Evolutionary conservation across 2,329 filamentous ascomycete species (phyloP).

Genomic region (Diaporthe ampelina): DNA sequence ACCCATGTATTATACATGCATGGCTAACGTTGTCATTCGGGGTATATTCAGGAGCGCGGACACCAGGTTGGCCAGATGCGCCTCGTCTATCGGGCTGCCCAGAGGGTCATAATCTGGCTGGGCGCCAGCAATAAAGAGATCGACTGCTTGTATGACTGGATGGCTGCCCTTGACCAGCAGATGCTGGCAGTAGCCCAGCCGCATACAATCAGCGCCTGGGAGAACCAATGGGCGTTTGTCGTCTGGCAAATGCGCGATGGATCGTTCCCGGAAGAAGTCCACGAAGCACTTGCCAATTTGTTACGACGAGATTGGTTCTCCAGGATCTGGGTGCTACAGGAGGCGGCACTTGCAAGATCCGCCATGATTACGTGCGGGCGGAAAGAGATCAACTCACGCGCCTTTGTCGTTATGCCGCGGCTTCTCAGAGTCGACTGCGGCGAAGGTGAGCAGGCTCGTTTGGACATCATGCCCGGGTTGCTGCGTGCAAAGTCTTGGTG

Average conservation of each 20-base stretch:
- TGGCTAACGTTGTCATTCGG: too few relatives aligned
- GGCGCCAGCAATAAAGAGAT: not conserved
- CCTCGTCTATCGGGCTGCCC: not conserved
- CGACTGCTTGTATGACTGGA: not conserved
- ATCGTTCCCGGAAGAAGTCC: not conserved
- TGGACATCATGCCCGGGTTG: not conserved
- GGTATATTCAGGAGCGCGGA: constrained; percentile 5
- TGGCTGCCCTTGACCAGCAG: not conserved
- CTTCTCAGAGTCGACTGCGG: not conserved
- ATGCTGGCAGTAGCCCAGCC: not conserved
- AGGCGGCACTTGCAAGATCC: not conserved
- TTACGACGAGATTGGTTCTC: not conserved
- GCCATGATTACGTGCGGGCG: not conserved
- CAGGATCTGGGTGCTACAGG: not conserved
- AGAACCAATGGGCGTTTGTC: not conserved
- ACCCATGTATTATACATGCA: too few relatives aligned
- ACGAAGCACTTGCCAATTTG: not conserved
- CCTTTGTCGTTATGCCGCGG: not conserved
- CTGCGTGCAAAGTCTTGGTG: not conserved
- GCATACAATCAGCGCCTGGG: not conserved
- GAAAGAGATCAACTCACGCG: not conserved
- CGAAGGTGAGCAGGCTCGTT: not conserved
- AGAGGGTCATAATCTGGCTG: not conserved
- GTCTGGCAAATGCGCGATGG: too few relatives aligned
- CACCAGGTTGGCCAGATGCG: constrained; percentile 13